These are phyloP conservation scores for Phytophthora rubi DNA, from an alignment of 352 stramenopile genomes.

Conservation along the genomic window DNA sequence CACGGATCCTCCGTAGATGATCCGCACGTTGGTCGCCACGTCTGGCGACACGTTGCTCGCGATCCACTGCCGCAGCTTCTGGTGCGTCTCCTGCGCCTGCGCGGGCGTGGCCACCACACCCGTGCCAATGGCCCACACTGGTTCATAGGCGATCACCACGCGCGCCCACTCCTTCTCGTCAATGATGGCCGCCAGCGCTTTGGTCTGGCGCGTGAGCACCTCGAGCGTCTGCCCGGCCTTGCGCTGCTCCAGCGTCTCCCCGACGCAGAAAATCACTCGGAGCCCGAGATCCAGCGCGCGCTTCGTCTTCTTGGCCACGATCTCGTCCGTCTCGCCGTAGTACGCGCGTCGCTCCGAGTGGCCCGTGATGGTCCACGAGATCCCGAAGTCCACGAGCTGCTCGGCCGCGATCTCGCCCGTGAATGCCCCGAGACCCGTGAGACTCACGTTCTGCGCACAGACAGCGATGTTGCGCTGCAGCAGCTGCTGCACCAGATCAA, in stretches of 20 bases:
- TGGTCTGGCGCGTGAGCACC: slow-evolving; percentile 96
- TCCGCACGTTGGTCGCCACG: slow-evolving; percentile 79
- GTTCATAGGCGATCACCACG: slow-evolving; percentile 97
- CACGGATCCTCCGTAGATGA: slow-evolving; percentile 95
- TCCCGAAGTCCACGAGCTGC: slow-evolving; percentile 89
- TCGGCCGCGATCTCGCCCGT: slow-evolving; percentile 93
- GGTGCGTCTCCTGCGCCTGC: slow-evolving; percentile 94
- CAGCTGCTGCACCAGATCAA: slow-evolving; percentile 55
- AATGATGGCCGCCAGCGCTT: slow-evolving; percentile 91
- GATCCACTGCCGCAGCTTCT: slow-evolving; percentile 87
- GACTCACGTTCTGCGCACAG: slow-evolving; percentile 83
- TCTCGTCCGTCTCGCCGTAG: slow-evolving; percentile 92
- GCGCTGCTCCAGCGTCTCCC: slow-evolving; percentile 93
- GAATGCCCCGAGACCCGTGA: slow-evolving; percentile 90
- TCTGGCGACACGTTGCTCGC: slow-evolving; percentile 61
- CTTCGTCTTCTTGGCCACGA: slow-evolving; percentile 95
- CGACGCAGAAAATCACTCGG: slow-evolving; percentile 97
- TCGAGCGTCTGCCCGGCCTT: slow-evolving; percentile 90
- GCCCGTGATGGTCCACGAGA: slow-evolving; percentile 88
- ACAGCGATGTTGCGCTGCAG: slow-evolving; percentile 73
- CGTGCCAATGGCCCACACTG: slow-evolving; percentile 98
- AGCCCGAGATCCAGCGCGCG: slow-evolving; percentile 89
- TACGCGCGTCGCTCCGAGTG: slow-evolving; percentile 94
- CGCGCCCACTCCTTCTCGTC: slow-evolving; percentile 74
- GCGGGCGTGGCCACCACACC: slow-evolving; percentile 95